phyloP scores from a whole-genome alignment of 805 yeast species.

The Wickerhamiella dianesei region DNA sequence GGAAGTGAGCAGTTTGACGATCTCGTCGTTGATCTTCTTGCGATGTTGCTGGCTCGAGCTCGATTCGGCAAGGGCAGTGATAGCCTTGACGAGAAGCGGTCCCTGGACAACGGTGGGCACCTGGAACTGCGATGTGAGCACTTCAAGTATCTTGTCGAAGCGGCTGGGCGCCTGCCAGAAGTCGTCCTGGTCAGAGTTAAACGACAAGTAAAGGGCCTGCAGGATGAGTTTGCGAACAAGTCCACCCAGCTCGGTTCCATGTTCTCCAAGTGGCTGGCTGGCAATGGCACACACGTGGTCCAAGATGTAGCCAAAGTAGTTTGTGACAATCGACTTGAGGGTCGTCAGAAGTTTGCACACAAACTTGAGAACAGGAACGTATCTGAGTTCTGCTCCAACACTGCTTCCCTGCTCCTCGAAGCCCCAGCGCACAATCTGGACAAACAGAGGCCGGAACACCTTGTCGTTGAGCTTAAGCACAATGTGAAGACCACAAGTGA shows the following conservation, averaged over 20 bases:
- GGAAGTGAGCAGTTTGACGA: slow-evolving; percentile 50
- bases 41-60: slow-evolving; percentile 48
- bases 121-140: slow-evolving; percentile 51
- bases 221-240: slow-evolving; percentile 55
- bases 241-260: slow-evolving; percentile 31
- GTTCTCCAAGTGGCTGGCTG: slow-evolving; percentile 4
- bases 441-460: slow-evolving; percentile 84
- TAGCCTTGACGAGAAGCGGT: slow-evolving; percentile 63
- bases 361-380: slow-evolving; percentile 68
- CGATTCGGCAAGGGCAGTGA: slow-evolving; percentile 59
- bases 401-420: slow-evolving; percentile 68
- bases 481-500: slow-evolving; percentile 55
- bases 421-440: slow-evolving; percentile 81
- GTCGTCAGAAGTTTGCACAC: slow-evolving; percentile 73
- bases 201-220: slow-evolving; percentile 62
- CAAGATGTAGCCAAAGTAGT: slow-evolving; percentile 71
- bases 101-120: slow-evolving; percentile 58
- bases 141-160: slow-evolving; percentile 54
- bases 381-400: slow-evolving; percentile 35
- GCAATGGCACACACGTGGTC: slow-evolving; percentile 42
- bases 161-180: slow-evolving; percentile 87
- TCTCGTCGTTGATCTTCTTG: slow-evolving; percentile 51
- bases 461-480: slow-evolving; percentile 90
- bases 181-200: slow-evolving; percentile 82
- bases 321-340: slow-evolving; percentile 74